Base-by-base conservation (phyloP, 2,329 filamentous ascomycete genomes). In the Cladosporium phlei region DNA sequence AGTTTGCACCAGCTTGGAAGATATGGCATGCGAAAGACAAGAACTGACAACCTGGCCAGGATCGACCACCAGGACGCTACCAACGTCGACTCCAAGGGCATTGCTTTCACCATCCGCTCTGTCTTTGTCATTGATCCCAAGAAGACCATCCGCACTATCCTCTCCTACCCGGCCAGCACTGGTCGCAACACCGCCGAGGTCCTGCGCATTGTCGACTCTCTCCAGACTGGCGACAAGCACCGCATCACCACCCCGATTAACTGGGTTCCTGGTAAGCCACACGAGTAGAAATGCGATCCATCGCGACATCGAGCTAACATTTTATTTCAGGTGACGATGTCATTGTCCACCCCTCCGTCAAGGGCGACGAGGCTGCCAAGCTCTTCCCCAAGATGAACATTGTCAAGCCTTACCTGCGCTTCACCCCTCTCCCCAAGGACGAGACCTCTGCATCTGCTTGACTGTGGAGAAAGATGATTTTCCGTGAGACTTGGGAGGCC, bases 111-210 rank as follows among this genome's bases (percentile, higher is more conserved):
- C 60, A 82, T 82, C 66, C 78, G 79, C 63, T 79, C 75, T 46
- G 78, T 82, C 61, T 82, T 82, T 69, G 68, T 81, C 65, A 80
- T 82, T 65, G 78, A 82, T 69, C 79, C 78, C 48, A 77, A 76
- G 69, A 80, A 80, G 73, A 79, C 72, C 51, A 81, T 82, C 61
- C 77, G 78, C 55, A 71, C 76, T 47, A 82, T 80, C 59, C 69
- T 82, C 50, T 75, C 75, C 52, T 82, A 82, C 71, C 78, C 78
- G 20, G 79, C 79, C 39, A 79, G 75, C 46, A 81, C 78, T 29
- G 78, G 79, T 50, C 71, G 73, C 58, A 76, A 76, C 69, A 73
- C 71, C 29, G 71, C 73, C 37, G 73, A 76, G 63, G 72, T 76
- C 10, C 67, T 76, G 20, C 71, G 73, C 51, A 69, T 75, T 27